Base-by-base conservation (phyloP, 495 filamentous ascomycete species). In the Neurospora sp. region DNA sequence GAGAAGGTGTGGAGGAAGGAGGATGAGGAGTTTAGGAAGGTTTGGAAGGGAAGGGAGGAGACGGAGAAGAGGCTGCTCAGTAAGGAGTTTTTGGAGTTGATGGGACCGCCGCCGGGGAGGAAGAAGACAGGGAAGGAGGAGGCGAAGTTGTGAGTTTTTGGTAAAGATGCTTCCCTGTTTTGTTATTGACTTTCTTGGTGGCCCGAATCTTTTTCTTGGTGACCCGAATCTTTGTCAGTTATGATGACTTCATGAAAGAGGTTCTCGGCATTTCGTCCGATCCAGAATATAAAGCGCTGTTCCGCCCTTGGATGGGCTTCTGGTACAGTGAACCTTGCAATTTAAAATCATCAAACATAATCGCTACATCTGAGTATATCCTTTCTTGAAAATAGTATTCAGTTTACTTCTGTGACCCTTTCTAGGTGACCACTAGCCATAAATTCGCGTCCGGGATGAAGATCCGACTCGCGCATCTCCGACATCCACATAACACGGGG, bases 1-100 rank as follows among this genome's bases (percentile, higher is more conserved):
- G 75, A 83, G 66, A 66, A 66, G 54, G 82, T 85, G 48, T 95
- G 92, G 91, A 81, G 86, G 71, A 83, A 84, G 17, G 87, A 92
- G 77, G 89, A 92, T 78, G 84, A 84, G 71, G 84, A 83, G 71
- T 92, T 91, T 76, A 80, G 84, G 69, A 79, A 82, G 40, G 87
- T 84, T 81, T 89, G 88, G 82, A 84, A 80, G 73, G 79, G 77
- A 75, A 45, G 71, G 38, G 82, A 81, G 17, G 82, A 83, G 73
- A 39, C 78, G 24, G 86, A 91, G 78, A 92, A 90, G 82, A 77
- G 82, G 71, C 90, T 85, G 37, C 75, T 94, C 71, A 73, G 75
- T 39, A 74, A 76, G n/a, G 76, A 82, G 13, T 79, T 76, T 71
- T 74, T 59, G 72, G 39, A 59, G 48, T 82, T 77, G 76, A 71